A percentile compares a stretch with the other conserved stretches of the same genome.
phyloP scores from a whole-genome alignment of 140 eudicot species.

The Anethum foeniculum region DNA sequence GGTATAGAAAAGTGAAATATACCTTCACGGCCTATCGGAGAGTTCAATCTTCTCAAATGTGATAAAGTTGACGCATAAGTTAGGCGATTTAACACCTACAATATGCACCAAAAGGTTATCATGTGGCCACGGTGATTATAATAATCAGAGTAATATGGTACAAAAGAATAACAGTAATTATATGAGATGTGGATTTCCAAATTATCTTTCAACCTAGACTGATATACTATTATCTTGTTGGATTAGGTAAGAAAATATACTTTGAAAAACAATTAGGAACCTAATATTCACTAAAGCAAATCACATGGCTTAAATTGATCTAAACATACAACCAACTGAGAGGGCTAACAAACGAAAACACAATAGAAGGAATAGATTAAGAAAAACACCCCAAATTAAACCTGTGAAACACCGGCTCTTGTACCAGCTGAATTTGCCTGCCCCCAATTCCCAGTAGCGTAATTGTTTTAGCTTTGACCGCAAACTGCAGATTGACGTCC shows the following conservation, averaged over 20 bases:
- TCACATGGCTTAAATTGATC: not conserved
- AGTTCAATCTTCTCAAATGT: constrained; percentile 79
- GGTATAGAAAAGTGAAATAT: not conserved
- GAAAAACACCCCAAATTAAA: not conserved
- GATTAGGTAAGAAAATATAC: not conserved
- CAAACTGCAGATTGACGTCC: constrained; percentile 60
- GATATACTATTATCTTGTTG: not conserved
- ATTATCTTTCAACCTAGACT: not conserved
- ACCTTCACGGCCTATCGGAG: constrained; percentile 99
- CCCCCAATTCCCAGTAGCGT: constrained; percentile 28
- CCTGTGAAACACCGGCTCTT: constrained; percentile 1
- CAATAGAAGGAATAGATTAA: not conserved
- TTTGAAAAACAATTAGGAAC: not conserved
- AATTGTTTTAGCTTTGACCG: constrained; percentile 59
- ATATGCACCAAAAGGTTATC: not conserved
- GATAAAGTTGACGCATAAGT: constrained; percentile 95
- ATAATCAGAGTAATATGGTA: not conserved
- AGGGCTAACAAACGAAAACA: not conserved
- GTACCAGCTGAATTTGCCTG: constrained; percentile 7
- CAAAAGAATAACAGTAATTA: not conserved
- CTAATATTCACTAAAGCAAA: too few relatives aligned
- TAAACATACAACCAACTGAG: not conserved
- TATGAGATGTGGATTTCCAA: not conserved
- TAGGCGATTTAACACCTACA: constrained; percentile 83
- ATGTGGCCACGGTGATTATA: not conserved